Evolutionary conservation across 345 rosid genomes (phyloP), one percentile per base, ranked within the genome.

Genomic region (Cardamine resedifolia): DNA sequence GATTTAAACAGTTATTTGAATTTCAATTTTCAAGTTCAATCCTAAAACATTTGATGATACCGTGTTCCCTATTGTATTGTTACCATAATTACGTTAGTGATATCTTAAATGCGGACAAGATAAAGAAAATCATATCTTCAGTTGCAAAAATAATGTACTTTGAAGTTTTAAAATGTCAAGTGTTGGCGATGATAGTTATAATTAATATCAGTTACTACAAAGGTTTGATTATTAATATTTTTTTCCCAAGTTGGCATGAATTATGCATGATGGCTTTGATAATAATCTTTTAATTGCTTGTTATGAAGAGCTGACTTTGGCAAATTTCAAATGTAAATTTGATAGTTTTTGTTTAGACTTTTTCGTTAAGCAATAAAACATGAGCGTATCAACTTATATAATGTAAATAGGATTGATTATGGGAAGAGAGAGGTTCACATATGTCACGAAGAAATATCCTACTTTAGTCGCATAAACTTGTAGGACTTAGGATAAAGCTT

Each of bases 91-190:
- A 27, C 23, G 56, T 64, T 45, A 10, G 55, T 15, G 19, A 12
- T 53, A 38, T 68, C 18, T 38, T 52, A 38, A 6, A 16, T 41
- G 7, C 21, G 19, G 20, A 39, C 51, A 39, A 67, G 53, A 43
- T 43, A n/a, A 43, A 43, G 8, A 43, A 43, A 38, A 53, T 0
- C 3, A 43, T 58, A 33, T 34, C 38, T 59, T 70, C 36, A 59
- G 10, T 4, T 60, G 43, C 3, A 49, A 38, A 49, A 31, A 50
- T 11, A 20, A 50, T 36, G 43, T 48, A 48, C 27, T 60, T 60
- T 59, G 58, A 59, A n/a, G 15, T 71, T 71, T 34, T 34, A 24
- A 48, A 48, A 58, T 49, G 28, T 43, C 16, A 24, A 70, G 11
- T 70, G 59, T 34, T 18, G 31, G 51, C 8, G 20, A 36, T 36